phyloP scores from a whole-genome alignment of 2,329 filamentous ascomycete genomes.

The Aspergillus fischeri region DNA sequence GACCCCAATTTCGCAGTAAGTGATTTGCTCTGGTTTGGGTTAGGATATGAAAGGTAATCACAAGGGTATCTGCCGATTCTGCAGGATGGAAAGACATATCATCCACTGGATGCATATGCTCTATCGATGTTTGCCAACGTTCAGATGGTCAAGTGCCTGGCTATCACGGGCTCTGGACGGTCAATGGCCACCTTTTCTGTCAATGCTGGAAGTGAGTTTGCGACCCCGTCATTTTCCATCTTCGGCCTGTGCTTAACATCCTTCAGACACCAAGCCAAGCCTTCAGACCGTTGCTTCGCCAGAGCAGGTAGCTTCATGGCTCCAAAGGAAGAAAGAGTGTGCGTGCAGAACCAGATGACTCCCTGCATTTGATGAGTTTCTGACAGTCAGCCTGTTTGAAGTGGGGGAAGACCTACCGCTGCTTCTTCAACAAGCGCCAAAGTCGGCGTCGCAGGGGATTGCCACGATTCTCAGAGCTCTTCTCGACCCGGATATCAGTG shows the following conservation, averaged over 20 bases:
- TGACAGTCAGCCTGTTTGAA: neutral
- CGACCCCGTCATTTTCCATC: neutral
- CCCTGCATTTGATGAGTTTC: neutral
- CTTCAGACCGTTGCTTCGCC: conserved; percentile 17
- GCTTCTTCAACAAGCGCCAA: conserved; percentile 21
- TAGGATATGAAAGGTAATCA: neutral
- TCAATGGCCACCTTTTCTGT: conserved; percentile 21
- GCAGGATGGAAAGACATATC: conserved; percentile 23
- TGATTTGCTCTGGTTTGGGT: neutral
- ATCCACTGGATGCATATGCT: conserved; percentile 22
- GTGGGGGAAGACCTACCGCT: conserved; percentile 20
- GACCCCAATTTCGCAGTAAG: conserved; percentile 20
- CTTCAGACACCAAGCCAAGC: conserved; percentile 19
- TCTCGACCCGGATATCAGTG: conserved; percentile 21
- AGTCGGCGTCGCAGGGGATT: conserved; percentile 19
- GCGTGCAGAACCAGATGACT: neutral
- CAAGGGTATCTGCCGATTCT: neutral
- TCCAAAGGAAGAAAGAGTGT: conserved; percentile 22
- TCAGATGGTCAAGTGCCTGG: conserved; percentile 20
- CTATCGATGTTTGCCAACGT: conserved; percentile 27
- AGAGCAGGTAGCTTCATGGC: conserved; percentile 19
- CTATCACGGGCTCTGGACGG: conserved; percentile 3
- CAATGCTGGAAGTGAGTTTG: conserved; percentile 24
- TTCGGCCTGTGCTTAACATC: neutral
- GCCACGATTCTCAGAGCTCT: conserved; percentile 20